Evolutionary conservation across 1,284 basidiomycete genomes (phyloP).

Genomic region (Leccinum subrobustum): DNA sequence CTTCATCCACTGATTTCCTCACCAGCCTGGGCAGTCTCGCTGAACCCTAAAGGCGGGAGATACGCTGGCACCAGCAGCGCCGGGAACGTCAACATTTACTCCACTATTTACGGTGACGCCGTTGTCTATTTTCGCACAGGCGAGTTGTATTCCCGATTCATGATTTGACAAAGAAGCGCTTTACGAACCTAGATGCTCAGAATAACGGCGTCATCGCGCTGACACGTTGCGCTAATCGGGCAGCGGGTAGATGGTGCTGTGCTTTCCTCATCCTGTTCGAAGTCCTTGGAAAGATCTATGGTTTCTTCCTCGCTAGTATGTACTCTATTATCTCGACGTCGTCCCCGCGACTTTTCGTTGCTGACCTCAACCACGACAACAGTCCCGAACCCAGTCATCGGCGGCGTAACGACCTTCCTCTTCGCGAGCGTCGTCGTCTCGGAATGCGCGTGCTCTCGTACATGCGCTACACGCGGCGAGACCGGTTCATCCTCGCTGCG

Average conservation of each 20-base stretch:
- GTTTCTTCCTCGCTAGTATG: conserved; percentile 66
- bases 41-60: conserved; percentile 68
- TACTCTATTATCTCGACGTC: conserved; percentile 5
- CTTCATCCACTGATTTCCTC: background rate
- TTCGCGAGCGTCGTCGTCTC: conserved; percentile 65
- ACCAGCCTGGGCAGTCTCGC: conserved; percentile 77
- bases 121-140: conserved; percentile 78
- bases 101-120: conserved; percentile 79
- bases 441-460: conserved; percentile 75
- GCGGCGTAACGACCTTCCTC: conserved; percentile 81
- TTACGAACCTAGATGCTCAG: conserved; percentile 31
- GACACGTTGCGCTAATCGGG: conserved; percentile 74
- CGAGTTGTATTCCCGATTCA: conserved; percentile 13
- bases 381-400: conserved; percentile 74
- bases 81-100: conserved; percentile 70
- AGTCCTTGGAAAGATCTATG: conserved; percentile 76
- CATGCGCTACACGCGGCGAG: conserved; percentile 48
- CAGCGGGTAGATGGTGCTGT: conserved; percentile 74
- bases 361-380: background rate
- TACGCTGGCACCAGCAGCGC: conserved; percentile 80
- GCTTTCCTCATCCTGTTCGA: conserved; percentile 72
- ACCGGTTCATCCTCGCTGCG: conserved; percentile 53
- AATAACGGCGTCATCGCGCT: conserved; percentile 83
- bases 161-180: background rate
- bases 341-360: background rate